Evolutionary conservation across 2,329 filamentous ascomycete genomes (phyloP).

Genomic region (Penicillium vulpinum): DNA sequence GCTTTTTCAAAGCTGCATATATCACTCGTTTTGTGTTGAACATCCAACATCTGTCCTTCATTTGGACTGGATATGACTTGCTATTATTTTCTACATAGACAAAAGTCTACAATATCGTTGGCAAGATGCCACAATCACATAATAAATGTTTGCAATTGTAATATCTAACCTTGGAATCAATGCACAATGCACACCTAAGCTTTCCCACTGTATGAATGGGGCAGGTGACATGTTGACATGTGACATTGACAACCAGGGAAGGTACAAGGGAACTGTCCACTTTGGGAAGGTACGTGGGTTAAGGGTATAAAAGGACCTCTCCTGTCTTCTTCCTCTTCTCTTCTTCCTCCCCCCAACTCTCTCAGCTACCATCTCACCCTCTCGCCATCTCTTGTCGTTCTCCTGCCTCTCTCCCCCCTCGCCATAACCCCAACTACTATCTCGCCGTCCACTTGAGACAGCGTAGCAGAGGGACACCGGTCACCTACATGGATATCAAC

Average conservation of each 20-base stretch:
- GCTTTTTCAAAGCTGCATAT: conserved; percentile 1
- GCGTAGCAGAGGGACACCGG: background rate
- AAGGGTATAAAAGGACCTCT: background rate
- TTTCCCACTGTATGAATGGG: background rate
- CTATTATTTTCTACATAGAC: background rate
- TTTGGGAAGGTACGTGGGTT: background rate
- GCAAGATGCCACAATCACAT: background rate
- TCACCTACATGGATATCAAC: no score
- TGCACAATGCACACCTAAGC: no score
- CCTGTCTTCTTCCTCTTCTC: background rate
- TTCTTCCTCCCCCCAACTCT: background rate
- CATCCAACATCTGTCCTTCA: background rate
- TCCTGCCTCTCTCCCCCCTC: no score
- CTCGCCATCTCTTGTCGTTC: no score
- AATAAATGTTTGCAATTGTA: background rate
- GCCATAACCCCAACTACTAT: background rate
- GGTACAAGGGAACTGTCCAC: background rate
- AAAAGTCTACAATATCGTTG: background rate
- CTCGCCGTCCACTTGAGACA: background rate
- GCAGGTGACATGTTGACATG: background rate
- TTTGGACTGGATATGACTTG: background rate
- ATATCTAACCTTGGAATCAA: background rate
- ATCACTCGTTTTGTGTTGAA: conserved; percentile 1
- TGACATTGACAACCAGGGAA: background rate
- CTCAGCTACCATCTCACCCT: no score